Base-by-base conservation (phyloP, 768 basidiomycete species). In the Mycena kentingensis region DNA sequence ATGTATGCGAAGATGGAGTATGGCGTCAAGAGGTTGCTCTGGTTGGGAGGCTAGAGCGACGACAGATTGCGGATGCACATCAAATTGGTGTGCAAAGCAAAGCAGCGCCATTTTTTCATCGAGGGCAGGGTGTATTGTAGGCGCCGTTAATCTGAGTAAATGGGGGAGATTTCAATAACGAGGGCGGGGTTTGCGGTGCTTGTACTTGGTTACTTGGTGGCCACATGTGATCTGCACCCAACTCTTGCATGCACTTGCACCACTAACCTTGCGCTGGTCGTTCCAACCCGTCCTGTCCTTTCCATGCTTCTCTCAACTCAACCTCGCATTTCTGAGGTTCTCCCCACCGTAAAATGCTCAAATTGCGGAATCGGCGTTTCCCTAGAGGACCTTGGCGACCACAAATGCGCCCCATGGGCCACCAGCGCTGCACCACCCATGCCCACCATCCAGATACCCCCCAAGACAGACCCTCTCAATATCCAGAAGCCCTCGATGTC, bases 1-100 rank as follows among this genome's bases (percentile, higher is more conserved):
- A 76, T 95, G 59, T 89, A 91, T 67, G 83, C 93, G 13, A 93
- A 93, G 72, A 88, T 96, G 83, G 94, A 97, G 64, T 93, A 96
- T 67, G 91, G 90, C 0, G 77, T 97, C 45, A 98, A 95, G 77
- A 77, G 93, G 58, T 72, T 96, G 65, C 70, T 96, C 53, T 96
- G 93, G 93, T 70, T 96, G 42, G 90, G 91, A 43, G 80, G 87
- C 57, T 90, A 55, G n/a, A n/a, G 70, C 22, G 15, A n/a, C 16
- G 16, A 38, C 42, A 21, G 5, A 36, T 24, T 25, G 16, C 19
- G 15, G n/a, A n/a, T n/a, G n/a, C n/a, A n/a, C n/a, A n/a, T n/a
- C n/a, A n/a, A n/a, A n/a, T n/a, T n/a, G n/a, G n/a, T n/a, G n/a
- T n/a, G n/a, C n/a, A n/a, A n/a, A n/a, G n/a, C n/a, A n/a, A n/a